A percentile compares a stretch with the other conserved stretches of the same genome.
These are phyloP conservation scores for Wickerhamomyces xylosicus DNA, from an alignment of 805 yeast genomes.

Conservation along the genomic window DNA sequence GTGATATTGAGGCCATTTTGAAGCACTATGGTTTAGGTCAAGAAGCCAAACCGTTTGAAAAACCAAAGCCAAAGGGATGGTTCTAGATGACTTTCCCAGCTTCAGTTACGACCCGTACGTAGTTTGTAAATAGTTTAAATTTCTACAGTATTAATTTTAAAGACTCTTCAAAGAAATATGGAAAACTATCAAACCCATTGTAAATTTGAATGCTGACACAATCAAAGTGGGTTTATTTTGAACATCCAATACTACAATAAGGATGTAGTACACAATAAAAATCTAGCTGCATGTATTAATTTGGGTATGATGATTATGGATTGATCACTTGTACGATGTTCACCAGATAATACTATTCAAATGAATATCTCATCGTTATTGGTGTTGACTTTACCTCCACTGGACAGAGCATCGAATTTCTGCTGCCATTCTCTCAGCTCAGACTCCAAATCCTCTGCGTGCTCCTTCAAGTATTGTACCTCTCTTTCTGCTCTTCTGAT, in stretches of 20 bases:
- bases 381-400: conserved; percentile 11
- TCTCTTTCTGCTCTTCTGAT: conserved; percentile 46
- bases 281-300: no score
- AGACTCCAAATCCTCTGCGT: conserved; percentile 38
- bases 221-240: no score
- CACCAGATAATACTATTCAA: conserved; percentile 2
- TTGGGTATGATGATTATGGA: no score
- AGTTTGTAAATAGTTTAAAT: no score
- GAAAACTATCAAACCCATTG: no score
- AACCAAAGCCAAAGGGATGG: conserved; percentile 15
- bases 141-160: no score
- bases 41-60: no score
- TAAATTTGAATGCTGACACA: no score
- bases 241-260: no score
- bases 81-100: conserved; percentile 16
- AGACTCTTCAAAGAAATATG: no score
- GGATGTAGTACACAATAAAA: no score
- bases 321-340: neutral
- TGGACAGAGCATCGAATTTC: conserved; percentile 20
- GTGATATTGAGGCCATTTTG: conserved; percentile 64
- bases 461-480: conserved; percentile 42
- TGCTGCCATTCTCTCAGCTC: conserved; percentile 49
- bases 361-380: conserved; percentile 18
- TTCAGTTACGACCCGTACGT: no score
- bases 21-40: conserved; percentile 60